Evolutionary conservation across 2,329 filamentous ascomycete species (phyloP), one percentile per base, ranked within the genome.

Genomic region (Pyrenochaeta sp.): DNA sequence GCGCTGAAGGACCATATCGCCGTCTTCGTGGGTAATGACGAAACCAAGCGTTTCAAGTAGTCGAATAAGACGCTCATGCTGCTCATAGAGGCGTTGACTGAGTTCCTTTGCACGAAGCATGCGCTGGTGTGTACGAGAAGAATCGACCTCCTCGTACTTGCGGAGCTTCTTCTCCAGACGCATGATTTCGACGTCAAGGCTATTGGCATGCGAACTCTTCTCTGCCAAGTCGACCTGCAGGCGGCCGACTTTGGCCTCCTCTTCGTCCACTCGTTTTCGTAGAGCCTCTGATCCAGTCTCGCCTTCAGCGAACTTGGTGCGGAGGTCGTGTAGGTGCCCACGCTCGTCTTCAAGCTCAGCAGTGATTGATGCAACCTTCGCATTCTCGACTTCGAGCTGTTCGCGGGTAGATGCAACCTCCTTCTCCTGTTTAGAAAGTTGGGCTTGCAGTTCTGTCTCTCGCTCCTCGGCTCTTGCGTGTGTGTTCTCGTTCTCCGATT

Each of bases 11-110:
- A 85, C 79, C 85, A 96, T 92, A 13, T 83, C 83, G 24, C 87
- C 86, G 40, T 90, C 88, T 61, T 92, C 88, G 34, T 92, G 88
- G 2, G 88, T 87, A 15, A 98, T 85, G 0, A 90, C 88, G 72
- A 95, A 97, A 12, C 94, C 94, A 4, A 98, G 84, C 30, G 92
- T 87, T 72, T 98, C 93, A 0, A 99, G 83, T 47, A 99, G 86
- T 50, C 90, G 88, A 58, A 87, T 86, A n/a, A 97, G 83, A 25
- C 92, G 89, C 66, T 96, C 91, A 61, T 95, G 93, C 61, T 97
- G 91, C 1, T 88, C 85, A 74, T 92, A 96, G 3, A 97, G 83
- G 54, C 89, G 88, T 69, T 93, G 90, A 1, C 93, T 96, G 12
- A 98, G 82, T 62, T 97, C 92, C 73, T 91, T 92, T 5, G 92